Conservation (phyloP, 805 yeast genomes). For the Ogataea nitratoaversa region DNA sequence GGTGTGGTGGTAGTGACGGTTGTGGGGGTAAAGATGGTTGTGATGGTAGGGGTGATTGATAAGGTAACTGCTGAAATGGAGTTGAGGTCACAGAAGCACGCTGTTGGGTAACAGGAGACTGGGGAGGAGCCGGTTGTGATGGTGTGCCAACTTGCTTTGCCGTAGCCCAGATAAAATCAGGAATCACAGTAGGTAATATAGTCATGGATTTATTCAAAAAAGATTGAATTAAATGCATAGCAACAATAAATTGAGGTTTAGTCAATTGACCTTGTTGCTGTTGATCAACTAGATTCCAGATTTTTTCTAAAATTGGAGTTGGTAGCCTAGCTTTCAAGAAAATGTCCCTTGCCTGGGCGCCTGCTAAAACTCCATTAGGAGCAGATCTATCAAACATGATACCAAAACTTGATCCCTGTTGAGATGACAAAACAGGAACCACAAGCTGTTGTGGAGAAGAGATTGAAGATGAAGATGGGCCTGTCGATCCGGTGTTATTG, state of each 20-base stretch:
- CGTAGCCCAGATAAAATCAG: conserved; percentile 31
- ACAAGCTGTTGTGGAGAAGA: conserved; percentile 24
- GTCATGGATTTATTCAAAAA: conserved; percentile 62
- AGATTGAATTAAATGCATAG: conserved; percentile 93
- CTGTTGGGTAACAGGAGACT: conserved; percentile 13
- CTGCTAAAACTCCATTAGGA: conserved; percentile 51
- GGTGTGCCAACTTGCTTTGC: conserved; percentile 20
- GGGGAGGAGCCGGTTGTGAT: conserved; percentile 8
- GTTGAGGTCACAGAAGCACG: conserved; percentile 13
- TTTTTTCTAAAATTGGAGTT: conserved; percentile 69
- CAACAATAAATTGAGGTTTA: conserved; percentile 76
- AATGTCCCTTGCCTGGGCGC: conserved; percentile 78
- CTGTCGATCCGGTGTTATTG: conserved; percentile 28
- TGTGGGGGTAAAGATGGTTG: conserved; percentile 14
- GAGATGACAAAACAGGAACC: conserved; percentile 50
- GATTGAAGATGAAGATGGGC: conserved; percentile 31
- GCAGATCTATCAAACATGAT: conserved; percentile 72
- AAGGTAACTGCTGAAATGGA: too few species aligned
- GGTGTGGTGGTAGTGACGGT: neutral
- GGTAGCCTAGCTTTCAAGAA: conserved; percentile 87
- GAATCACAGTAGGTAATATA: conserved; percentile 27
- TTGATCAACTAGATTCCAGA: conserved; percentile 86
- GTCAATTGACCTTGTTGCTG: conserved; percentile 67
- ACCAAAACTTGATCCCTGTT: conserved; percentile 61
- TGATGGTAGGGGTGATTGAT: too few species aligned